phyloP scores from a whole-genome alignment of 495 filamentous ascomycete genomes.

The Lichenothelia convexa region DNA sequence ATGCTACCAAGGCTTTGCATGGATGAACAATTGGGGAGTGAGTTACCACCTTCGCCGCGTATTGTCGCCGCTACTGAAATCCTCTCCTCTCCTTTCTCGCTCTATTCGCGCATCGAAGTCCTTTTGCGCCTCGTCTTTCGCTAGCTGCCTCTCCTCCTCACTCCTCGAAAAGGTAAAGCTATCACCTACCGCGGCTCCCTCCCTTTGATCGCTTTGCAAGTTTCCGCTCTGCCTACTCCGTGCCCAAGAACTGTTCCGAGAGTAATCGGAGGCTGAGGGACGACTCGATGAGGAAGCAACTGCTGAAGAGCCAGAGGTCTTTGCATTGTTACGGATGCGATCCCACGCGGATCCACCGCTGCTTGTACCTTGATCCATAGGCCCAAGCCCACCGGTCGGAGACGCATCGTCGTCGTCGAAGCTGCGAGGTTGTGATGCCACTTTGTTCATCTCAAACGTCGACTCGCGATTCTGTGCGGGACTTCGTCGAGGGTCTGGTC shows the following conservation, averaged over 20 bases:
- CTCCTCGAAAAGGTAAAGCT: slow-evolving; percentile 25
- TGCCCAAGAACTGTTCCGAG: no score
- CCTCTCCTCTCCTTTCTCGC: slow-evolving; percentile 18
- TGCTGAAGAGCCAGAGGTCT: neutral
- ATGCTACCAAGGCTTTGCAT: no score
- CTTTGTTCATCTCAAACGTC: slow-evolving; percentile 1
- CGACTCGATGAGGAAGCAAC: no score
- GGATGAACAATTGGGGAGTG: no score
- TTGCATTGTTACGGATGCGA: neutral
- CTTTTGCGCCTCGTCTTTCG: slow-evolving; percentile 31
- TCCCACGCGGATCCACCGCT: slow-evolving; percentile 3
- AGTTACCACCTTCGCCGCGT: neutral
- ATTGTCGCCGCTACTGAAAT: slow-evolving; percentile 5
- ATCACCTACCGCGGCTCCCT: slow-evolving; percentile 11
- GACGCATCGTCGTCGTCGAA: slow-evolving; percentile 3
- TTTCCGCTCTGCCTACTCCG: neutral
- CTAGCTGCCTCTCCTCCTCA: slow-evolving; percentile 23
- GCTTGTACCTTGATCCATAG: neutral
- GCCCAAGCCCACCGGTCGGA: neutral
- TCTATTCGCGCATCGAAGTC: slow-evolving; percentile 35
- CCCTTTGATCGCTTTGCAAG: slow-evolving; percentile 1
- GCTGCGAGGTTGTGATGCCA: neutral
- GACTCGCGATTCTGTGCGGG: neutral
- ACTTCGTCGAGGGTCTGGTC: neutral
- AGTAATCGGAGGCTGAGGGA: no score